A percentile compares a stretch with the other conserved stretches of the same genome.
Evolutionary conservation across 1,284 basidiomycete species (phyloP).

Genomic region (Leccinum pachyderme): DNA sequence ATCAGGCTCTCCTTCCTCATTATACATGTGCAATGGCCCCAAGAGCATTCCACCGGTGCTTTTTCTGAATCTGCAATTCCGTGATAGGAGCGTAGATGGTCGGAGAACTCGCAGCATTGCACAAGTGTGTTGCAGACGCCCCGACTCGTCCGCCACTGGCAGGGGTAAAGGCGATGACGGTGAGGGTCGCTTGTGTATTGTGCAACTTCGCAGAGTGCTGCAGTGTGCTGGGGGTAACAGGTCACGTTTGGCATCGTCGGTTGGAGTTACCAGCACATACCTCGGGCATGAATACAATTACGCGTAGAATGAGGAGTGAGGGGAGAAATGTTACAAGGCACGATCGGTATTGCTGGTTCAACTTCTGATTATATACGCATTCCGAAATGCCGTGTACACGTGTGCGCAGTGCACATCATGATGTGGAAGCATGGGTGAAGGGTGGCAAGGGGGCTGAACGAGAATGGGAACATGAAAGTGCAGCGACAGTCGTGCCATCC

Average conservation of each 20-base stretch:
- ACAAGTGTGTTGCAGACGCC: constrained; percentile 6
- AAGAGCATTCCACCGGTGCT: constrained; percentile 12
- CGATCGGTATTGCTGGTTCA: constrained; percentile 6
- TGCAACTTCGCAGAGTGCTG: constrained; percentile 2
- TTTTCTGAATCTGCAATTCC: constrained; percentile 19
- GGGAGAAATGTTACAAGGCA: constrained; percentile 1
- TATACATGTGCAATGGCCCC: constrained; percentile 14
- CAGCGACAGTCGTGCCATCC: too few relatives aligned
- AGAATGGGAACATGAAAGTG: too few relatives aligned
- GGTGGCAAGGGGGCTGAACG: too few relatives aligned
- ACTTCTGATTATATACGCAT: constrained; percentile 23
- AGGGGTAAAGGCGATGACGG: constrained; percentile 11
- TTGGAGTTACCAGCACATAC: constrained; percentile 9
- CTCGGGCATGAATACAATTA: constrained; percentile 8
- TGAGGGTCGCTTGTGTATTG: not conserved
- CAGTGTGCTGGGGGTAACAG: constrained; percentile 9
- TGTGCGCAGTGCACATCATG: too few relatives aligned
- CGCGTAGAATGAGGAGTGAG: not conserved
- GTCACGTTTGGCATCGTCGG: constrained; percentile 4
- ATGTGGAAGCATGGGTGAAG: too few relatives aligned
- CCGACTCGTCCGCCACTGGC: constrained; percentile 12
- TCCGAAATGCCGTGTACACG: constrained; percentile 8
- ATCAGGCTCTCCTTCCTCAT: constrained; percentile 33
- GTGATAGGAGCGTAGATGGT: constrained; percentile 27
- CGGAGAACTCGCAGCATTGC: constrained; percentile 15